Evolutionary conservation across 208 protist genomes (phyloP), one percentile per base, ranked within the genome.

Genomic region (Crithidia thermophila): DNA sequence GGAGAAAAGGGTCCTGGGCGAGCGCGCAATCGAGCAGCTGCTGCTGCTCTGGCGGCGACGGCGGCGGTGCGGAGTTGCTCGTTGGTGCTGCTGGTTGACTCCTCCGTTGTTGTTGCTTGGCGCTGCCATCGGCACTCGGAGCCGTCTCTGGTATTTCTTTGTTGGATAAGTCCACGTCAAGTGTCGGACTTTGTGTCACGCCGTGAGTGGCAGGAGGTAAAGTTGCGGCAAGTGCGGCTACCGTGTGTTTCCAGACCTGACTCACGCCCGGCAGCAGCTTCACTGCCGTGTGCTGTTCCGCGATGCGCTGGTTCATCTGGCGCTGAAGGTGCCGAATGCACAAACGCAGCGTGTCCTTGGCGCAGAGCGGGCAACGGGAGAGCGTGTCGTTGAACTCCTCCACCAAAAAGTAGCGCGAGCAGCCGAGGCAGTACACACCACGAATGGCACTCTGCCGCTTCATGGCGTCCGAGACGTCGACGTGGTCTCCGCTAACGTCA

Each of bases 1-100:
- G 86, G 11, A 96, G 77, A 76, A 93, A 94, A 8, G 91, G 91
- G 51, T 96, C 91, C 20, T 64, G 60, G 25, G 86, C 73, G 16
- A 96, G 77, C 4, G 76, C 67, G 56, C 78, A 91, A 52, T 79
- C 60, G 18, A 71, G 33, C 20, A 9, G 37, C 30, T 51, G 58
- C 28, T 51, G 37, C 31, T 9, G 62, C 16, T 13, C 42, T 20
- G 6, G 60, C 7, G 16, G 53, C 25, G 16, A 3, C n/a, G 51
- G 46, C 18, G 47, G 33, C 18, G 49, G 27, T 28, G 23, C 3
- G 4, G 33, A 53, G 16, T 28, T 21, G 13, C 10, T 4, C 52
- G 52, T 42, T 25, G 0, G 62, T 16, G 20, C 18, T 21, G 11
- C 8, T 28, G 21, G 39, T 25, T 33, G 47, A 18, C 51, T 30